phyloP scores from a whole-genome alignment of 306 rosid genomes.

The Medicago truncatula region MtrunA17r5.0-ANR NC_053047.1:40954001-40954500 shows the following conservation, averaged over 20 bases:
- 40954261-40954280: constrained; percentile 35
- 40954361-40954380: constrained; percentile 41
- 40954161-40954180: constrained; percentile 55
- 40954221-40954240: constrained; percentile 66
- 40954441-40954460: constrained; percentile 25
- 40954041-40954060: constrained; percentile 92
- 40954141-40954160: constrained; percentile 73
- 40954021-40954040: constrained; percentile 85
- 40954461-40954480: constrained; percentile 3
- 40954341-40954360: constrained; percentile 16
- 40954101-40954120: constrained; percentile 92
- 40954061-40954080: constrained; percentile 72
- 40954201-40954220: constrained; percentile 74
- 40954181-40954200: constrained; percentile 61
- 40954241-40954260: constrained; percentile 39
- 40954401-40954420: constrained; percentile 47
- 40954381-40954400: constrained; percentile 46
- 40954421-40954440: constrained; percentile 42
- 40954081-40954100: constrained; percentile 88
- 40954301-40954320: constrained; percentile 39
- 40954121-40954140: constrained; percentile 86
- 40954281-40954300: constrained; percentile 44
- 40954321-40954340: constrained; percentile 46
- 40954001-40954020: constrained; percentile 95
- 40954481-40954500: too few species aligned